phyloP scores from a whole-genome alignment of 2,329 filamentous ascomycete genomes.

The Nakataea oryzae region DNA sequence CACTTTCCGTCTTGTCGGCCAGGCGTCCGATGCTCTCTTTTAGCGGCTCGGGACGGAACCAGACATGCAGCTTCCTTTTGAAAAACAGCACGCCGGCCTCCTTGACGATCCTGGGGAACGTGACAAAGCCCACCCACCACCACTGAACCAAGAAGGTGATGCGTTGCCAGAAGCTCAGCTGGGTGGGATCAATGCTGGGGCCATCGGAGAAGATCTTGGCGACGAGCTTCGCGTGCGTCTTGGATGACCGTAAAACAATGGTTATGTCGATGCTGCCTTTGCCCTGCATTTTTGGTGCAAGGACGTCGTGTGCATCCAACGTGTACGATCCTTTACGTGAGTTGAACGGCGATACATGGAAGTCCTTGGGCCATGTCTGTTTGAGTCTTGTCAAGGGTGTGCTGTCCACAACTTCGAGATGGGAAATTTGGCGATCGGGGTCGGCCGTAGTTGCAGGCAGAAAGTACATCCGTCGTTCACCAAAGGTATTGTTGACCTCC shows the following conservation, averaged over 20 bases:
- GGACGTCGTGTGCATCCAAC: conserved; percentile 35
- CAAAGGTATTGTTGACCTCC: conserved; percentile 71
- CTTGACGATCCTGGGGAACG: conserved; percentile 53
- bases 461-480: conserved; percentile 58
- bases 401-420: background rate
- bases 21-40: conserved; percentile 41
- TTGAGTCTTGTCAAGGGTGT: conserved; percentile 25
- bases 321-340: conserved; percentile 45
- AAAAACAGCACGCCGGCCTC: conserved; percentile 51
- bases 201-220: conserved; percentile 47
- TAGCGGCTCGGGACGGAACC: conserved; percentile 53
- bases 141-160: conserved; percentile 39
- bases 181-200: conserved; percentile 35
- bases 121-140: conserved; percentile 59
- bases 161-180: conserved; percentile 31
- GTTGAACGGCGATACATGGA: conserved; percentile 71
- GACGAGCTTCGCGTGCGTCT: conserved; percentile 49
- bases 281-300: conserved; percentile 25
- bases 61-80: conserved; percentile 46
- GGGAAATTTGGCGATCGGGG: background rate
- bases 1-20: conserved; percentile 37
- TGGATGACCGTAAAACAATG: conserved; percentile 50
- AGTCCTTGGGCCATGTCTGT: conserved; percentile 55
- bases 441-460: conserved; percentile 23
- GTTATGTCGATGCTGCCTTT: conserved; percentile 42